These are phyloP conservation scores for Diplodia scrobiculata DNA, from an alignment of 2,329 filamentous ascomycete species.

Conservation along the genomic window DNA sequence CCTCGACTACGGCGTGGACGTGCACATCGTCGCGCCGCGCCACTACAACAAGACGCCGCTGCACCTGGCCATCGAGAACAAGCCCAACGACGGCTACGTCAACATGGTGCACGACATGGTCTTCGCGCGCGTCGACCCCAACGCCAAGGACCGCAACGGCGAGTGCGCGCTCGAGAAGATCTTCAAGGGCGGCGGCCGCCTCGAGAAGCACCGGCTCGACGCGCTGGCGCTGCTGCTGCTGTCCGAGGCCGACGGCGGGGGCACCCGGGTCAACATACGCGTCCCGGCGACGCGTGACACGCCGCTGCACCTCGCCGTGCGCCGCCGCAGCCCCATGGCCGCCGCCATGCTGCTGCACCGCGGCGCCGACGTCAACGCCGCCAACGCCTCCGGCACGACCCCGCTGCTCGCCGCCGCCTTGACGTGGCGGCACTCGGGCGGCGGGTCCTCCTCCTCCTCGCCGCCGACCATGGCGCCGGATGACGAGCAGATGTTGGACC, in stretches of 20 bases:
- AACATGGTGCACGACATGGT: not conserved
- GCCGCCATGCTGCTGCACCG: conserved; percentile 27
- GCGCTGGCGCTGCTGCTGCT: conserved; percentile 23
- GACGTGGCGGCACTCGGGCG: not conserved
- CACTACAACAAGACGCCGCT: not conserved
- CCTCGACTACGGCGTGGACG: not conserved
- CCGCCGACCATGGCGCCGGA: no score
- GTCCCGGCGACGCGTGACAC: conserved; percentile 22
- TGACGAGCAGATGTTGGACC: not conserved
- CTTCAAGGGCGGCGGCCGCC: conserved; percentile 1
- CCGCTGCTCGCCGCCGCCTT: conserved; percentile 20
- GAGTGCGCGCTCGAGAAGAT: conserved; percentile 22
- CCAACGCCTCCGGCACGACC: conserved; percentile 22
- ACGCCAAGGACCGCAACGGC: conserved; percentile 3
- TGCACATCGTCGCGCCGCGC: not conserved
- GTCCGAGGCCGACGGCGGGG: not conserved
- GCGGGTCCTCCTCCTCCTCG: no score
- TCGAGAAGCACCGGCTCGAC: not conserved
- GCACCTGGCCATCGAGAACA: not conserved
- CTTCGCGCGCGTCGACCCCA: conserved; percentile 4
- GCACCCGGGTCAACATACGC: conserved; percentile 9
- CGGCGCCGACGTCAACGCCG: conserved; percentile 24
- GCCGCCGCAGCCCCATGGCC: conserved; percentile 12
- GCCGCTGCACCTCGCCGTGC: conserved; percentile 25
- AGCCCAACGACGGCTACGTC: not conserved